Evolutionary conservation across 371 early-diverging fungal species (phyloP).

Genomic region (Apophysomyces variabilis): DNA sequence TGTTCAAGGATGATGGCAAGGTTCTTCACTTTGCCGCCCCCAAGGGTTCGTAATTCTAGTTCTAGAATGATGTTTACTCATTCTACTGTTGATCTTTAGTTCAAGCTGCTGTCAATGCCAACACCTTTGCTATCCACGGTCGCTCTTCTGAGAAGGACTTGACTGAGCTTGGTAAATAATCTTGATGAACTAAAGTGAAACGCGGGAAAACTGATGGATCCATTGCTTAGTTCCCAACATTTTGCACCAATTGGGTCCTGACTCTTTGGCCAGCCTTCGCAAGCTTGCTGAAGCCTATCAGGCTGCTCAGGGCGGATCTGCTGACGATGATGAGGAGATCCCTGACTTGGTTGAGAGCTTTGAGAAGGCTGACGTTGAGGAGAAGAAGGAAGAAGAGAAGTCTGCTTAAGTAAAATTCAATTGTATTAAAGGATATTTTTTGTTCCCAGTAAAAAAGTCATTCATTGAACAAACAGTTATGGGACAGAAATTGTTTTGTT

Average conservation of each 20-base stretch:
- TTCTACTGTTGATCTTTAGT: slow-evolving; percentile 37
- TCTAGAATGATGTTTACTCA: neutral
- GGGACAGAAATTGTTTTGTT: no score
- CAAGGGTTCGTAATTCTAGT: slow-evolving; percentile 66
- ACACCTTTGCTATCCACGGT: slow-evolving; percentile 94
- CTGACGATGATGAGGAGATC: slow-evolving; percentile 72
- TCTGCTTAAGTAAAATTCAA: slow-evolving; percentile 15
- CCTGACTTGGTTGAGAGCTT: slow-evolving; percentile 77
- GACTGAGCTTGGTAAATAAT: slow-evolving; percentile 68
- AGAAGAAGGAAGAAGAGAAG: slow-evolving; percentile 40
- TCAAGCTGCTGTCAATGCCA: slow-evolving; percentile 83
- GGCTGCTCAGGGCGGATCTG: slow-evolving; percentile 59
- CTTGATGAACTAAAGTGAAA: neutral
- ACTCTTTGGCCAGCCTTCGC: slow-evolving; percentile 88
- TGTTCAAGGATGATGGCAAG: slow-evolving; percentile 95
- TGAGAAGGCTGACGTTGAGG: slow-evolving; percentile 57
- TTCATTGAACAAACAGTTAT: no score
- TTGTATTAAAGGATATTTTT: slow-evolving; percentile 13
- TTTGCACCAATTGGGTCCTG: slow-evolving; percentile 95
- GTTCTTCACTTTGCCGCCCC: slow-evolving; percentile 93
- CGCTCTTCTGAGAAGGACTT: slow-evolving; percentile 88
- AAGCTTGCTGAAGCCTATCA: slow-evolving; percentile 89
- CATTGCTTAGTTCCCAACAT: slow-evolving; percentile 79
- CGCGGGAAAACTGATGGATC: neutral
- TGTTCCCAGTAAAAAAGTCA: neutral